Base-by-base conservation (phyloP, 768 basidiomycete genomes). In the Rhodotorula kratochvilovae region DNA sequence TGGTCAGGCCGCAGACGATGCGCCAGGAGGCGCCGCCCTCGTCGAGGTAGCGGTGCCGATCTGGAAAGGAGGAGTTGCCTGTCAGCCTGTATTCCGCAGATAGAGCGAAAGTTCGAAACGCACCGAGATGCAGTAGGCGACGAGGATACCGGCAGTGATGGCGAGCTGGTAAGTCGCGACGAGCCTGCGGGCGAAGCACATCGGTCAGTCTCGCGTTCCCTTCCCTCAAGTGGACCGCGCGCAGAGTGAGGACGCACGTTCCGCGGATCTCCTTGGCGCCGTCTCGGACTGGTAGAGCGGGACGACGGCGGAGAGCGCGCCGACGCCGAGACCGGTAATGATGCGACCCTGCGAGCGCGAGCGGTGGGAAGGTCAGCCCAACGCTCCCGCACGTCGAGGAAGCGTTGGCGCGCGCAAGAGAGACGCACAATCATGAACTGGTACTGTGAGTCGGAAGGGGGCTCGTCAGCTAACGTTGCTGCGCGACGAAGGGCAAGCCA, bases 281-380 rank as follows among this genome's bases (percentile, higher is more conserved):
- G 86, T 87, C 79, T 89, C 88, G 16, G 87, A 87, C 84, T 88
- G 86, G 78, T 87, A 89, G 82, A 88, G 86, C 0, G 88, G 88
- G 0, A 89, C 87, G 15, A 85, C 87, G 43, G 87, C 86, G 54
- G 85, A 86, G 12, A 89, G 83, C 0, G 85, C 86, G 48, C 89
- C 89, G 33, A 90, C 86, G 51, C 85, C 88, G 45, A 89, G 77
- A 61, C 90, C 89, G 58, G 85, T 83, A 68, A 90, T 79, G 56
- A 88, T 82, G 36, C 88, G 51, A 35, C 50, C 62, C 61, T 50
- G 51, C 6, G 56, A 58, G 23, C 8, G 60, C 3, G 46, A n/a
- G 35, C 13, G 55, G 10, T 29, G 33, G 21, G 10, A 45, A 10
- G n/a, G 48, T 61, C 29, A 48, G 45, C 36, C 11, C 57, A 8